Percentiles rank a stretch among this genome's conserved stretches.
phyloP scores from a whole-genome alignment of 305 asterid species.

The Andrographis paniculata region DNA sequence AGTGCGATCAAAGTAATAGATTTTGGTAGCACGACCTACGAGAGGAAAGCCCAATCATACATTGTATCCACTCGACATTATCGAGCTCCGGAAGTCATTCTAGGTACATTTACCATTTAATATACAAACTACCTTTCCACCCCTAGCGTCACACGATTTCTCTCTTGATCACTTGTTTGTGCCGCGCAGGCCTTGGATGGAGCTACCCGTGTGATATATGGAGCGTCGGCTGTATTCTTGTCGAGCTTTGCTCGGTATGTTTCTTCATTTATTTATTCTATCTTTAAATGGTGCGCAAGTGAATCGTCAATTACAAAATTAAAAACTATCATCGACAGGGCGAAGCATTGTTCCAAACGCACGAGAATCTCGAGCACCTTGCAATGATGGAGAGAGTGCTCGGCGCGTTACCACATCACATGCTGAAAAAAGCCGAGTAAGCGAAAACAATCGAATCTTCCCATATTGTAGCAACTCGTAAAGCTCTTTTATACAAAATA shows the following conservation, averaged over 20 bases:
- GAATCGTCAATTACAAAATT: neutral
- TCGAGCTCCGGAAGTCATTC: slow-evolving; percentile 87
- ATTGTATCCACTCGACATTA: slow-evolving; percentile 81
- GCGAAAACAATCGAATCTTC: no score
- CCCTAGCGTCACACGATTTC: neutral
- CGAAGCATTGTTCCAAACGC: slow-evolving; percentile 83
- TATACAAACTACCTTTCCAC: neutral
- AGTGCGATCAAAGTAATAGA: slow-evolving; percentile 89
- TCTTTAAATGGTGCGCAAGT: neutral
- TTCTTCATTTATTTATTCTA: neutral
- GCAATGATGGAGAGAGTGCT: slow-evolving; percentile 95
- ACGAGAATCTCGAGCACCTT: slow-evolving; percentile 85
- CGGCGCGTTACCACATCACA: slow-evolving; percentile 65
- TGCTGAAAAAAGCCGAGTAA: slow-evolving; percentile 74
- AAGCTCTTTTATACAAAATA: no score
- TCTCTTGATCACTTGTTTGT: neutral
- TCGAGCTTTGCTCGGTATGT: slow-evolving; percentile 83
- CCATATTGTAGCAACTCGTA: no score
- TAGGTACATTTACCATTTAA: slow-evolving; percentile 34
- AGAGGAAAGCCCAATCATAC: slow-evolving; percentile 53
- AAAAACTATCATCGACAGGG: slow-evolving; percentile 30
- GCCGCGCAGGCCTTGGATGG: slow-evolving; percentile 70
- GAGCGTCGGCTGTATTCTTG: slow-evolving; percentile 88
- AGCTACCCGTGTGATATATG: slow-evolving; percentile 83
- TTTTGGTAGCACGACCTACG: slow-evolving; percentile 83